Conservation (phyloP, 208 protist species). For the Acanthamoeba lenticulata region DNA sequence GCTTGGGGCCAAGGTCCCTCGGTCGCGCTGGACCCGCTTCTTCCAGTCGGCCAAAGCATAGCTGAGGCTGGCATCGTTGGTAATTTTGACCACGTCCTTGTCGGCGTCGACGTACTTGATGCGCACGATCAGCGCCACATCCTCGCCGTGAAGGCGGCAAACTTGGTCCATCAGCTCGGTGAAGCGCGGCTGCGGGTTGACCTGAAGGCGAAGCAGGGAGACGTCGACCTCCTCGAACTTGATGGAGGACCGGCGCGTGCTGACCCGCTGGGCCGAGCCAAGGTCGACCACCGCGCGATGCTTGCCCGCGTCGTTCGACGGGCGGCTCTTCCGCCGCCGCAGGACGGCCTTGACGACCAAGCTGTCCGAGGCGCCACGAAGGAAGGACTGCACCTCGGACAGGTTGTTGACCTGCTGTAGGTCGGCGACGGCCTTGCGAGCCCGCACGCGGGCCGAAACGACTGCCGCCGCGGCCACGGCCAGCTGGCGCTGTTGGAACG, state of each 20-base stretch:
- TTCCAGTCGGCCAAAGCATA: neutral
- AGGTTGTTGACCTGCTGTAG: neutral
- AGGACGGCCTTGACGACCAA: neutral
- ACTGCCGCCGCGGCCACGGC: too few species aligned
- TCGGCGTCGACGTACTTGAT: neutral
- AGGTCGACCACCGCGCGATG: neutral
- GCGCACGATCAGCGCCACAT: neutral
- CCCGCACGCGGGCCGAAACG: too few species aligned
- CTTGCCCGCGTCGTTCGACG: neutral
- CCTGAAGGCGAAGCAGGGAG: neutral
- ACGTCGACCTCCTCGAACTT: neutral
- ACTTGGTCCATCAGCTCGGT: neutral
- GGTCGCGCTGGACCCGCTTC: neutral
- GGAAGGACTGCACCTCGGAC: neutral
- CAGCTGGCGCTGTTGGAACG: neutral
- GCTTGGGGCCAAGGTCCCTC: neutral
- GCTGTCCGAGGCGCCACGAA: neutral
- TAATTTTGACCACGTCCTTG: neutral
- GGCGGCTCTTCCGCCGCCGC: neutral
- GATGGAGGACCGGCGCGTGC: neutral
- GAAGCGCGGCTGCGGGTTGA: neutral
- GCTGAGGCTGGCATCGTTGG: neutral
- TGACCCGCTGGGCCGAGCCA: too few species aligned
- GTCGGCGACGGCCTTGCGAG: too few species aligned
- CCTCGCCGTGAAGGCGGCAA: neutral